Evolutionary conservation across 345 rosid genomes (phyloP), one percentile per base, ranked within the genome.

Genomic region (Boechera stricta): DNA sequence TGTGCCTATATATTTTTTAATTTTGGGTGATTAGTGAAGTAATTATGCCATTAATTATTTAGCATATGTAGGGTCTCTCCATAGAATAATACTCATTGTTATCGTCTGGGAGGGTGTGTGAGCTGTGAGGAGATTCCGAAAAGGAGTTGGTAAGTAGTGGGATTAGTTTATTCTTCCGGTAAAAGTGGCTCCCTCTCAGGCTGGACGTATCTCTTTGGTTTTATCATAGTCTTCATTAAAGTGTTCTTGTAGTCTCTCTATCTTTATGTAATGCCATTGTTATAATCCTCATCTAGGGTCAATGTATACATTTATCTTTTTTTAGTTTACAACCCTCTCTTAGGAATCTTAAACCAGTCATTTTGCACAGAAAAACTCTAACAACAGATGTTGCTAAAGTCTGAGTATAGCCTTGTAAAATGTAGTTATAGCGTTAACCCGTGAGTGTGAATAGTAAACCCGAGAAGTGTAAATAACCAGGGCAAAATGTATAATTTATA

Each of bases 71-170:
- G 59, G 58, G 49, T 26, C 76, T 35, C 31, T 44, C 11, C 21
- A 71, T 45, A 61, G 13, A 41, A 3, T 10, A 10, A 6, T 60
- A 60, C 29, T 24, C n/a, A 10, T 49, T 33, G 35, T 59, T 28
- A 36, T 49, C 39, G 6, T 51, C 15, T 51, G 32, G 13, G 33
- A 33, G 36, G 9, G 7, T 53, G 41, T 21, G 24, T 59, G 61
- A 38, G 8, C 15, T 42, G 15, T 21, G 24, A 54, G 61, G 35
- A 53, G 26, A 62, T 32, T 73, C 13, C 21, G 0, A 55, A 29
- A 7, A n/a, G 35, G 39, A 62, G 67, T 62, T 6, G 18, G 35
- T 41, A 10, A 24, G 67, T 41, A 35, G 56, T 72, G 59, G 38
- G 10, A 45, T 12, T 59, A 15, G 21, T 45, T 32, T 6, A 33